Percentiles rank a stretch among this genome's conserved stretches.
phyloP scores from a whole-genome alignment of 2,329 filamentous ascomycete species.

The Colletotrichum coccodes region DNA sequence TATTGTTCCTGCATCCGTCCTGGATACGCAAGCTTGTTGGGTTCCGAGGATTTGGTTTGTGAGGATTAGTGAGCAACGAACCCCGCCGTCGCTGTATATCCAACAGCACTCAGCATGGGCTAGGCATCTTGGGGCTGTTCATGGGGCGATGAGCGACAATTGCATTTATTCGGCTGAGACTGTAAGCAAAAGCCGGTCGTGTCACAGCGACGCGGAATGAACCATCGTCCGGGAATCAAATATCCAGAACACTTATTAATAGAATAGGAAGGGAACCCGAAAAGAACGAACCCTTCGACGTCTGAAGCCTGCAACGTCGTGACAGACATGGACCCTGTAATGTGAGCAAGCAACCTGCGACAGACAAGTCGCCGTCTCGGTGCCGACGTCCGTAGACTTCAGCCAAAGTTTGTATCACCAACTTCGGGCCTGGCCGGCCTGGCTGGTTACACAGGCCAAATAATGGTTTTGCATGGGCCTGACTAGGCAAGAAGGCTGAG shows the following conservation, averaged over 20 bases:
- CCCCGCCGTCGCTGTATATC: background rate
- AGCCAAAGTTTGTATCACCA: background rate
- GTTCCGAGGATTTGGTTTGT: constrained; percentile 32
- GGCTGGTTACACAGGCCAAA: background rate
- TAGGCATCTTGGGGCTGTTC: background rate
- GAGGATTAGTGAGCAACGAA: constrained; percentile 21
- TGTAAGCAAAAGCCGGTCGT: background rate
- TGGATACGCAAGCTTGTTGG: constrained; percentile 32
- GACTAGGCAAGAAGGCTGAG: background rate
- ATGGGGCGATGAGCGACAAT: background rate
- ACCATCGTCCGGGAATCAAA: no score
- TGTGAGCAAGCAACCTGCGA: background rate
- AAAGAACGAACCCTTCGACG: background rate
- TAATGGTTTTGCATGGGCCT: background rate
- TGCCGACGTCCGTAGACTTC: background rate
- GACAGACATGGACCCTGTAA: background rate
- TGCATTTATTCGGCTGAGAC: background rate
- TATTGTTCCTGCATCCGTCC: constrained; percentile 37
- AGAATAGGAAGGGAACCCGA: background rate
- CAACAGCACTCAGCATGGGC: background rate
- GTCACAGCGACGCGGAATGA: no score
- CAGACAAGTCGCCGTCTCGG: constrained; percentile 2
- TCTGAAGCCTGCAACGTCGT: background rate
- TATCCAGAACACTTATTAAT: no score
- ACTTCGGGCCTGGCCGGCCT: background rate